Base-by-base conservation (phyloP, 176 grass and related monocot species). In the Oryza officinalis region DNA sequence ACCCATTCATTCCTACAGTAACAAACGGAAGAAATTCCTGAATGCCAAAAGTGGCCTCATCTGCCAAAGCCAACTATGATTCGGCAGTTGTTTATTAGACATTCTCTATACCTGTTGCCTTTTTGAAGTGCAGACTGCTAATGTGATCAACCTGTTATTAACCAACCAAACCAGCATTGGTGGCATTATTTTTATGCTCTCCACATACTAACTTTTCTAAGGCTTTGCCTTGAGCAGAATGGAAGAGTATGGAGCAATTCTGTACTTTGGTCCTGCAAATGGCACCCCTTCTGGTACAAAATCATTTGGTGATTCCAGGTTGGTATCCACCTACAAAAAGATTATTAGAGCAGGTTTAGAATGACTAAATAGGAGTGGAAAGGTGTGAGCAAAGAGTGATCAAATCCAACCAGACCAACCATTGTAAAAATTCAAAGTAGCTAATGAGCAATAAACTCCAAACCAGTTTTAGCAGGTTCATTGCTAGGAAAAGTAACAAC, bases 301-400 rank as follows among this genome's bases (percentile, higher is more conserved):
- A 89, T 99, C 93, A 43, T 84, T 89, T 11, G 91, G 97, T 69
- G 97, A 86, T 92, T 88, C 91, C 80, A 96, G 65, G 86, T 94
- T 99, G 78, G 93, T 96, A 78, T 99, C 97, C 63, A 96, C 86
- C 97, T 98, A 38, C 63, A 81, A 23, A 66, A 75, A 18, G 38
- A 46, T 17, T 3, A 73, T 27, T 32, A 45, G 61, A 83, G 9
- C 30, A 83, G 65, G 8, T 38, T 71, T 86, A 78, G 49, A 68
- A 31, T 69, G 63, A 45, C 22, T 40, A 66, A 63, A 54, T 10
- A 45, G 26, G 18, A 78, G 65, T 15, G 22, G 7, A 41, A 41
- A 41, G 46, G 49, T 32, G 2, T 30, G 60, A 28, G 22, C 7
- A 76, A 50, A 38, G n/a, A 22, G 10, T 63, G 38, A 69, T 15